Evolutionary conservation across 352 stramenopile genomes (phyloP).

Genomic region (Phytophthora fragariaefolia): DNA sequence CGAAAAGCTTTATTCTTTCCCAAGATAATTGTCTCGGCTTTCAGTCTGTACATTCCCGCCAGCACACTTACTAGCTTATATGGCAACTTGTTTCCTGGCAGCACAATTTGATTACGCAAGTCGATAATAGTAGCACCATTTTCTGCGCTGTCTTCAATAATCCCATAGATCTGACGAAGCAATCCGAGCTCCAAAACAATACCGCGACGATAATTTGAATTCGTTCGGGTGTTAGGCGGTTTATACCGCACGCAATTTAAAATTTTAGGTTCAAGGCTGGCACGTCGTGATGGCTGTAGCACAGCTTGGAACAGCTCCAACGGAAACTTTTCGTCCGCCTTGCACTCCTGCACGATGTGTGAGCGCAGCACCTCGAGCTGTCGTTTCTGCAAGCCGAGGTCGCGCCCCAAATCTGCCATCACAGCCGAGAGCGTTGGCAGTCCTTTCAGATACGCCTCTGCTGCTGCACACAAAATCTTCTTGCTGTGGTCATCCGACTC

Average conservation of each 20-base stretch:
- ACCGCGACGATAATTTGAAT: constrained; percentile 28
- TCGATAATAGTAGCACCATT: constrained; percentile 78
- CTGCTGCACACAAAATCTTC: constrained; percentile 60
- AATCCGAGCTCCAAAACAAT: constrained; percentile 75
- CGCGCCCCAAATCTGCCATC: constrained; percentile 70
- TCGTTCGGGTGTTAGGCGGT: constrained; percentile 22
- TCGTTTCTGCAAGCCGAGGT: constrained; percentile 73
- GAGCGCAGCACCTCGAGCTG: constrained; percentile 70
- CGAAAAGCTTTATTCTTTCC: constrained; percentile 87
- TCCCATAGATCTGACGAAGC: constrained; percentile 70
- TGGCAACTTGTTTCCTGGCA: constrained; percentile 78
- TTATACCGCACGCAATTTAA: constrained; percentile 85
- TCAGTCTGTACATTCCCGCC: constrained; percentile 72
- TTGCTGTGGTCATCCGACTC: constrained; percentile 86
- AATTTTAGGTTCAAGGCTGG: constrained; percentile 71
- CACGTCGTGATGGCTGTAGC: constrained; percentile 60
- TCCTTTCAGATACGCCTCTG: constrained; percentile 66
- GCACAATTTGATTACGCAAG: constrained; percentile 70
- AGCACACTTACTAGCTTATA: constrained; percentile 81
- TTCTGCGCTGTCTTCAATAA: constrained; percentile 73
- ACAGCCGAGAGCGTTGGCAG: constrained; percentile 70
- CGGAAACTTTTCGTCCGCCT: constrained; percentile 60
- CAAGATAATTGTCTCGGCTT: constrained; percentile 76
- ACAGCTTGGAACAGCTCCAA: constrained; percentile 83
- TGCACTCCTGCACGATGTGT: constrained; percentile 75